Base-by-base conservation (phyloP, 2,329 filamentous ascomycete genomes). In the Lachnellula subtilissima region DNA sequence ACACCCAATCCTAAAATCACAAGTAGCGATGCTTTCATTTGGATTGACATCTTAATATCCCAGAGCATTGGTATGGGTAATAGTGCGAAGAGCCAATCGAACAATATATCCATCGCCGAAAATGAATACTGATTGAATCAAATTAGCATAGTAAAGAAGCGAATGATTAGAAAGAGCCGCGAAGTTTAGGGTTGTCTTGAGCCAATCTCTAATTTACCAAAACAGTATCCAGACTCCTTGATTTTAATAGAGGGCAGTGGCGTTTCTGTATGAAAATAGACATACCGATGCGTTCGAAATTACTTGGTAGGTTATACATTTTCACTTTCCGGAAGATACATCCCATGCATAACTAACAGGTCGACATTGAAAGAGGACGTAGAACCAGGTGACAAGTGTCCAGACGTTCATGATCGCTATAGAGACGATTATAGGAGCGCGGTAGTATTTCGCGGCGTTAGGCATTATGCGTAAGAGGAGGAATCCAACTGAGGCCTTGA, bases 331-430 rank as follows among this genome's bases (percentile, higher is more conserved):
- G 7, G 63, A 59, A 17, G 52, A 57, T 17, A 40, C 28, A 42
- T 82, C 78, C 80, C 80, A 83, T 61, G 82, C 79, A 17, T 76
- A 77, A 43, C 72, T 61, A 15, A 64, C 37, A 5, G 63, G 61
- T 4, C 45, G 52, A 45, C 63, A 65, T 39, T 63, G 59, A 37
- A 65, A 64, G 17, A 65, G 32, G 17, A 59, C 50, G 40, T 59
- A 63, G 47, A 63, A 46, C 36, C 81, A 81, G 39, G 79, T 72
- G n/a, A 73, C 76, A 19, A 74, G 60, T 42, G 77, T 80, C 78
- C 77, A 82, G 49, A 81, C 65, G 17, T 69, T 65, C 49, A 83
- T 71, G 35, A 81, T 63, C 43, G 70, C 63, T 50, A 82, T 70
- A 58, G 75, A 79, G 53, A 67, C 64, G 57, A 73, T 72, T 9